Conservation (phyloP, 2,329 filamentous ascomycete genomes). For the Colletotrichum liaoningense region DNA sequence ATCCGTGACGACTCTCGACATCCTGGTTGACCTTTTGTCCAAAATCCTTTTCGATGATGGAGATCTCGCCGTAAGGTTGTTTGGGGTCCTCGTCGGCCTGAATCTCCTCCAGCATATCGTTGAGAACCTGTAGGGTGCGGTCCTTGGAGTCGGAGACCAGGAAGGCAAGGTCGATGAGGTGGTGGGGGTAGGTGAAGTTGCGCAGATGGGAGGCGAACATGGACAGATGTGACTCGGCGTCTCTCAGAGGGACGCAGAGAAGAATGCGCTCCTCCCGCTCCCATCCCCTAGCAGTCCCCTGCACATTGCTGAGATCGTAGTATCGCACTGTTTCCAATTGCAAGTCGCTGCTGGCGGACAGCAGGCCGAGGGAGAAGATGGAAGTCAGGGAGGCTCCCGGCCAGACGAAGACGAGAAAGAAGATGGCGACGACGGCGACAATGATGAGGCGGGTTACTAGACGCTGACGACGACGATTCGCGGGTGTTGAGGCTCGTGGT, state of each 20-base stretch:
- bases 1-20: constrained; percentile 96
- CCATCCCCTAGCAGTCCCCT: constrained; percentile 93
- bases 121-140: constrained; percentile 81
- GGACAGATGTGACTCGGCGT: constrained; percentile 88
- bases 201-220: constrained; percentile 99
- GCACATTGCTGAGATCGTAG: constrained; percentile 92
- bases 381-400: constrained; percentile 72
- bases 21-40: constrained; percentile 98
- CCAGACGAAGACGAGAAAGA: constrained; percentile 82
- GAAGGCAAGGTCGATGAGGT: constrained; percentile 95
- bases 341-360: constrained; percentile 75
- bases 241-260: constrained; percentile 92
- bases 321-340: constrained; percentile 96
- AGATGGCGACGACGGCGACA: constrained; percentile 66
- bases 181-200: constrained; percentile 97
- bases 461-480: constrained; percentile 78
- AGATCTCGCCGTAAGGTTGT: constrained; percentile 93
- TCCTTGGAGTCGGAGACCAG: constrained; percentile 98
- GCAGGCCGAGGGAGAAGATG: constrained; percentile 75
- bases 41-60: constrained; percentile 98
- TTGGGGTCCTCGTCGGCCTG: constrained; percentile 84
- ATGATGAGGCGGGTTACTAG: constrained; percentile 74
- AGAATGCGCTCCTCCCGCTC: constrained; percentile 95
- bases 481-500: constrained; percentile 79
- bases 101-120: constrained; percentile 79